These are phyloP conservation scores for Alternaria atra DNA, from an alignment of 2,329 filamentous ascomycete species.

Conservation along the genomic window DNA sequence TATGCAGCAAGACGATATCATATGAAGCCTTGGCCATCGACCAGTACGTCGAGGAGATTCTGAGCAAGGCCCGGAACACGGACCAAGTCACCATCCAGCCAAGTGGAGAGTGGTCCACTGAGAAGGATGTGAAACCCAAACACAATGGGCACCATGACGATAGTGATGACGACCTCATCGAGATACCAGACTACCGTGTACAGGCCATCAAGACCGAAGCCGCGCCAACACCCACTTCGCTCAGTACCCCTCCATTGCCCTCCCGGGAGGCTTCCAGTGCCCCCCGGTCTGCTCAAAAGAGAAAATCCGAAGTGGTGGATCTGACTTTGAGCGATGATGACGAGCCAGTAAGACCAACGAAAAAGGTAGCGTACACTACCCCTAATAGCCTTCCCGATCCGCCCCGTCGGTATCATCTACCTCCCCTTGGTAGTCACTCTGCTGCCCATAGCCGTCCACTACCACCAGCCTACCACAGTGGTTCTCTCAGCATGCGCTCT, in stretches of 20 bases:
- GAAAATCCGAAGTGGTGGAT: constrained; percentile 59
- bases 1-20: constrained; percentile 83
- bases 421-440: constrained; percentile 24
- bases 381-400: constrained; percentile 48
- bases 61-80: constrained; percentile 74
- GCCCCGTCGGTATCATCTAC: constrained; percentile 41
- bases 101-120: constrained; percentile 76
- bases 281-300: constrained; percentile 52
- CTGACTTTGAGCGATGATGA: constrained; percentile 60
- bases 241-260: constrained; percentile 57
- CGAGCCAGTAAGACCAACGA: constrained; percentile 51
- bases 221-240: constrained; percentile 46
- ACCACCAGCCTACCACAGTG: constrained; percentile 23
- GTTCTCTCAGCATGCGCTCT: constrained; percentile 25
- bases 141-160: constrained; percentile 52
- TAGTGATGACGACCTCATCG: constrained; percentile 57
- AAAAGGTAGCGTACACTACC: constrained; percentile 54
- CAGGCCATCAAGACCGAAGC: constrained; percentile 54
- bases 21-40: constrained; percentile 88
- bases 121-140: constrained; percentile 50
- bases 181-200: constrained; percentile 53
- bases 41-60: constrained; percentile 89
- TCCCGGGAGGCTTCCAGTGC: constrained; percentile 54
- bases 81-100: constrained; percentile 93
- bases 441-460: constrained; percentile 30